Percentiles rank a stretch among this genome's conserved stretches.
Evolutionary conservation across 129 eudicot species (phyloP).

Genomic region (Cynara cardunculus): DNA sequence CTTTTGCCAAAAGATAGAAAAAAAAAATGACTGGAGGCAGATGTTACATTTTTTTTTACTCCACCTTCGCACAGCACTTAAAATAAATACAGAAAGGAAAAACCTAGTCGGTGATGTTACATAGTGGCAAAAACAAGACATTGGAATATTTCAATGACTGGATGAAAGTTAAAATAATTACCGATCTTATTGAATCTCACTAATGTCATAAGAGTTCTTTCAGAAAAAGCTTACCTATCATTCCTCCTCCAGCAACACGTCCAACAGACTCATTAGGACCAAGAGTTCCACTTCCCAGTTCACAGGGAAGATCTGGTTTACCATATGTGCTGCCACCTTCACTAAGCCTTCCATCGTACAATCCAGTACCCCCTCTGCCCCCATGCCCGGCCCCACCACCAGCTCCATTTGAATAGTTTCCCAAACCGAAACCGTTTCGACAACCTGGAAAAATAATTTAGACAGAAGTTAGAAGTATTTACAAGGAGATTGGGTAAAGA

Average conservation of each 20-base stretch:
- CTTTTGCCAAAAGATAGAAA: no score
- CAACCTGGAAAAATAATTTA: slow-evolving; percentile 48
- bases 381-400: slow-evolving; percentile 98
- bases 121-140: not conserved
- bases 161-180: no score
- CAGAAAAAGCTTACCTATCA: slow-evolving; percentile 52
- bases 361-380: slow-evolving; percentile 81
- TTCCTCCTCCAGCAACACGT: slow-evolving; percentile 84
- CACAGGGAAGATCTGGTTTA: slow-evolving; percentile 79
- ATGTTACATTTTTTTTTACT: no score
- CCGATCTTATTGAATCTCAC: not conserved
- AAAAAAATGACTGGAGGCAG: no score
- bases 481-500: not conserved
- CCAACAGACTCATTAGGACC: slow-evolving; percentile 62
- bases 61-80: no score
- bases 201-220: not conserved
- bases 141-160: not conserved
- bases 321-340: slow-evolving; percentile 80
- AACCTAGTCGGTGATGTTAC: not conserved
- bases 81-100: no score
- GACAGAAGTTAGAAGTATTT: slow-evolving; percentile 3
- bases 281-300: slow-evolving; percentile 78
- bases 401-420: slow-evolving; percentile 85
- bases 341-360: slow-evolving; percentile 56
- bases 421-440: slow-evolving; percentile 71